These are phyloP conservation scores for Allium sativum DNA, from an alignment of 106 monocot genomes.

Conservation along the genomic window DNA sequence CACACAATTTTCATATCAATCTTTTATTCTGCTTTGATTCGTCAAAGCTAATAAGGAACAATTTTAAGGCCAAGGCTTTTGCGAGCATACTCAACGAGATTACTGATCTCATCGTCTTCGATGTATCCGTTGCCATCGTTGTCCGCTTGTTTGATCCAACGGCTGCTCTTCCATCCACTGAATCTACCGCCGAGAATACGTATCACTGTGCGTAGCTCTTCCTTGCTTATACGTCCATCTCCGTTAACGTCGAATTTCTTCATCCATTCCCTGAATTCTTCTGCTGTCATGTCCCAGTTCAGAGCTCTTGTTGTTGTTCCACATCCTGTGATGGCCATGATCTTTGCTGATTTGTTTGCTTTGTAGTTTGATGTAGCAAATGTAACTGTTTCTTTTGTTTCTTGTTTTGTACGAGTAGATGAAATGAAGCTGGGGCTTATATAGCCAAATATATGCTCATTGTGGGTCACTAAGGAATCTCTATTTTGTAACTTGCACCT, in stretches of 20 bases:
- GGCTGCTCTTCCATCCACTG: constrained; percentile 41
- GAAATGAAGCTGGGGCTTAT: too few relatives aligned
- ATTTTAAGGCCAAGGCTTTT: constrained; percentile 41
- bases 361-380: too few relatives aligned
- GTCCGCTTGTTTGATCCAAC: constrained; percentile 33
- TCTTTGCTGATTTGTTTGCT: not conserved
- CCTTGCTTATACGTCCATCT: constrained; percentile 58
- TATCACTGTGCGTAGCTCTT: constrained; percentile 49
- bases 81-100: constrained; percentile 34
- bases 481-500: too few relatives aligned
- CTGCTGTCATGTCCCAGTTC: constrained; percentile 35
- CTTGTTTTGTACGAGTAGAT: too few relatives aligned
- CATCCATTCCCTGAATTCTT: constrained; percentile 69
- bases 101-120: constrained; percentile 33
- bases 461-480: too few relatives aligned
- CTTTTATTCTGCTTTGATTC: too few relatives aligned
- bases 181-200: constrained; percentile 27
- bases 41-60: constrained; percentile 16
- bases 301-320: constrained; percentile 8
- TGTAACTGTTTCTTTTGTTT: too few relatives aligned
- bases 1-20: too few relatives aligned
- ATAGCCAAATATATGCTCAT: too few relatives aligned
- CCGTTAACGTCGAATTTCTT: constrained; percentile 44
- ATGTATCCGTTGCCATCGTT: constrained; percentile 38
- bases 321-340: constrained; percentile 18